These are phyloP conservation scores for Vitis hybrid DNA, from an alignment of 177 flowering plant genomes.

Conservation along the genomic window DNA sequence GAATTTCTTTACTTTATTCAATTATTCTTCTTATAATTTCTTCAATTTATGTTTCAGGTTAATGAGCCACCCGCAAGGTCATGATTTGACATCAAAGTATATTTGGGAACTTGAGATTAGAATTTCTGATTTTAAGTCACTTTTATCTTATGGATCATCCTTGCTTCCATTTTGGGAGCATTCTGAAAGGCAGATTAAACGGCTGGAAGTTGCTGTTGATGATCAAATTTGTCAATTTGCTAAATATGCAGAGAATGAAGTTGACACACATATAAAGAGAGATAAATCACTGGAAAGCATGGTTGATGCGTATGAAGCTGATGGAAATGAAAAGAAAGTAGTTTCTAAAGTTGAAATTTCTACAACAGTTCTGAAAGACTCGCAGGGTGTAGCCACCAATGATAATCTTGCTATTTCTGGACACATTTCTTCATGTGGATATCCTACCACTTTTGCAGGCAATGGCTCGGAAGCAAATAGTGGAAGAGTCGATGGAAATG, in stretches of 20 bases:
- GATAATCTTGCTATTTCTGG: constrained; percentile 8
- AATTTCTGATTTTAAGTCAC: constrained; percentile 74
- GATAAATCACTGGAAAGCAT: constrained; percentile 14
- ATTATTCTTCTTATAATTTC: not conserved
- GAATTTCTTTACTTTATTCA: not conserved
- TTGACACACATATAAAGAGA: constrained; percentile 16
- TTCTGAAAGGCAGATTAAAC: constrained; percentile 64
- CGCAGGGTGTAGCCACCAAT: not conserved
- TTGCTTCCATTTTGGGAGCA: constrained; percentile 84
- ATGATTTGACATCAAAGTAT: constrained; percentile 44
- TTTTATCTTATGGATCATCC: constrained; percentile 59
- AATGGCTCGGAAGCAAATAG: constrained; percentile 9
- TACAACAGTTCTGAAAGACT: constrained; percentile 9
- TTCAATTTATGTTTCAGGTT: constrained; percentile 26
- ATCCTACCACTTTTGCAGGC: constrained; percentile 16
- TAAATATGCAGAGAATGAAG: constrained; percentile 28
- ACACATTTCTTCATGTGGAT: constrained; percentile 16
- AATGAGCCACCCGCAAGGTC: constrained; percentile 21
- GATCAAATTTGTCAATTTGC: constrained; percentile 34
- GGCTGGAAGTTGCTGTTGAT: constrained; percentile 45
- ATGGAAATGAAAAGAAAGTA: constrained; percentile 17
- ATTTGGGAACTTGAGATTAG: constrained; percentile 71
- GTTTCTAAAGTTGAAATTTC: constrained; percentile 8
- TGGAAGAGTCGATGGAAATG: constrained; percentile 19
- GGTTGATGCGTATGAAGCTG: constrained; percentile 24